A percentile compares a stretch with the other conserved stretches of the same genome.
Evolutionary conservation across 2,329 filamentous ascomycete species (phyloP).

Genomic region (Talaromyces sp.): DNA sequence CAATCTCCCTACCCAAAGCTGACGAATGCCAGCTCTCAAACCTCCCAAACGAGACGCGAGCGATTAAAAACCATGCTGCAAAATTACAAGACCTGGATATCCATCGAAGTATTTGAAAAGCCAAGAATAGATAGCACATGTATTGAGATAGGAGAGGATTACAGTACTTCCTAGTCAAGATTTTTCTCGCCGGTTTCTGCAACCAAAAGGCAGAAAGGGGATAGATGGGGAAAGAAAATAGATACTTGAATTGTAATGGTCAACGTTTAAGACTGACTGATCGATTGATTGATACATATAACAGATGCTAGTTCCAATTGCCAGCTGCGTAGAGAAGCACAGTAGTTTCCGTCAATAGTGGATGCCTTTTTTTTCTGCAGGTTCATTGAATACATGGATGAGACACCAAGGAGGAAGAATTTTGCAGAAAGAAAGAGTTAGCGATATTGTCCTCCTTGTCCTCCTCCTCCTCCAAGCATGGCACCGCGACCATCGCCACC

Average conservation of each 20-base stretch:
- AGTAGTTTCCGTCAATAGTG: not conserved
- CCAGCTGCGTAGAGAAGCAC: not conserved
- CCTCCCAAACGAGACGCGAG: no score
- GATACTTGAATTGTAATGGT: not conserved
- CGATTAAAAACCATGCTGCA: no score
- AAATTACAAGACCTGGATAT: no score
- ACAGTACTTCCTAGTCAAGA: not conserved
- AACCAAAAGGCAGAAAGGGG: not conserved
- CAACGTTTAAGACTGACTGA: slow-evolving; percentile 1
- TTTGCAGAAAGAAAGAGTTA: slow-evolving; percentile 21
- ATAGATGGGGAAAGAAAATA: not conserved
- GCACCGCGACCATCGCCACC: slow-evolving; percentile 33
- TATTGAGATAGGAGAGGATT: not conserved
- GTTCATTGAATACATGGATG: slow-evolving; percentile 5
- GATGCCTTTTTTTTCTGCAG: not conserved
- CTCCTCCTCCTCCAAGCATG: slow-evolving; percentile 29
- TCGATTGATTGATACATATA: not conserved
- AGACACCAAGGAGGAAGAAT: not conserved
- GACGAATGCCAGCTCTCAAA: no score
- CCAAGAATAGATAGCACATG: no score
- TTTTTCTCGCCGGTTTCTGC: not conserved
- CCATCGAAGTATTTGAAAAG: no score
- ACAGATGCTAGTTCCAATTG: not conserved
- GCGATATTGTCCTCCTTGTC: slow-evolving; percentile 32
- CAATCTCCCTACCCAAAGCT: no score